A percentile compares a stretch with the other conserved stretches of the same genome.
Evolutionary conservation across 2,329 filamentous ascomycete species (phyloP).

Genomic region (Epicoccum nigrum): DNA sequence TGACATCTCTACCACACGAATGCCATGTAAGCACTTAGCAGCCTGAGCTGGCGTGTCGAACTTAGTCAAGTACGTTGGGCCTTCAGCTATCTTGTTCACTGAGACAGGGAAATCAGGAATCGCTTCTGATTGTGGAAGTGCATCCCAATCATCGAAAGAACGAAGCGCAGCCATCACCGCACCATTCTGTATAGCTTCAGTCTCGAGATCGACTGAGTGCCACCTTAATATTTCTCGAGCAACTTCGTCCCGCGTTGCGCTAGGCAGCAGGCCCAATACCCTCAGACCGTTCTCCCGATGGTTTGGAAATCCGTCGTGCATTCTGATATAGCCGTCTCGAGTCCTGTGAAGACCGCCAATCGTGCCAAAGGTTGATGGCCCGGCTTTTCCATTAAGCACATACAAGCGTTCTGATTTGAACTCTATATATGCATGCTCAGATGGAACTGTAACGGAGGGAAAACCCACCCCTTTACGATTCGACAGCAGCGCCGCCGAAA

Average conservation of each 20-base stretch:
- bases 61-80: conserved; percentile 7
- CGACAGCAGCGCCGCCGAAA: conserved; percentile 57
- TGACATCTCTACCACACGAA: conserved; percentile 52
- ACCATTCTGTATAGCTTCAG: conserved; percentile 47
- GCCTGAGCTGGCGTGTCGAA: not conserved
- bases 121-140: conserved; percentile 53
- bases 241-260: conserved; percentile 50
- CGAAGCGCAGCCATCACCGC: conserved; percentile 59
- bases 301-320: conserved; percentile 62
- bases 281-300: conserved; percentile 54
- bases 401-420: conserved; percentile 62
- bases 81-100: conserved; percentile 45
- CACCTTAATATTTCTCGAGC: conserved; percentile 48
- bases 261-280: conserved; percentile 50
- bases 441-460: conserved; percentile 52
- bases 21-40: conserved; percentile 47
- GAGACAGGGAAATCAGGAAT: conserved; percentile 56
- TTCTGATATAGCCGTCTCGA: conserved; percentile 59
- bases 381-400: conserved; percentile 49
- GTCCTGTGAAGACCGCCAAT: conserved; percentile 61
- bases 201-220: conserved; percentile 58
- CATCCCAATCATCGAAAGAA: conserved; percentile 60
- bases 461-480: conserved; percentile 35
- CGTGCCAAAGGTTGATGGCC: conserved; percentile 46
- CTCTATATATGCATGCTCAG: conserved; percentile 57